Conservation (phyloP, 306 rosid species). For the Hippophae tibetana region DNA sequence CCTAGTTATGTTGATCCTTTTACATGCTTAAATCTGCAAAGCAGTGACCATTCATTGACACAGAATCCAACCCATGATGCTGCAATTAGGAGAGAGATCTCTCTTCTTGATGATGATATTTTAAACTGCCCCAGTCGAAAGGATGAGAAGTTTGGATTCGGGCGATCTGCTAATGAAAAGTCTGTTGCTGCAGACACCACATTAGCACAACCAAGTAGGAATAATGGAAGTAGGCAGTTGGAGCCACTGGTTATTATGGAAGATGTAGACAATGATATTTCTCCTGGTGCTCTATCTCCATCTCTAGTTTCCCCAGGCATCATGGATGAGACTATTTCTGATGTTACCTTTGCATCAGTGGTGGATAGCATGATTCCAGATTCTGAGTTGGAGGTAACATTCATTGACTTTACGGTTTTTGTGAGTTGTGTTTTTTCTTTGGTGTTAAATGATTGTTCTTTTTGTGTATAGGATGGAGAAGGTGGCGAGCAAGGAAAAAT, state of each 20-base stretch:
- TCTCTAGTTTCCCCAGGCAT: constrained; percentile 2
- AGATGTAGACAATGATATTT: constrained; percentile 20
- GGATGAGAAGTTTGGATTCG: constrained; percentile 29
- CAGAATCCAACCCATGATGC: constrained; percentile 25
- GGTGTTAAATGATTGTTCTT: constrained; percentile 4
- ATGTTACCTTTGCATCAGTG: constrained; percentile 30
- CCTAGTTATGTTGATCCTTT: constrained; percentile 20
- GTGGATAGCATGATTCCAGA: constrained; percentile 43
- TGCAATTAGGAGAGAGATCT: constrained; percentile 23
- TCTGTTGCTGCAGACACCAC: constrained; percentile 20
- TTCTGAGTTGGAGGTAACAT: constrained; percentile 46
- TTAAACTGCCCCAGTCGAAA: constrained; percentile 21
- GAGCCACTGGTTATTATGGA: constrained; percentile 18
- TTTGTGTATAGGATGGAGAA: constrained; percentile 46
- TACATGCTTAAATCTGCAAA: constrained; percentile 25
- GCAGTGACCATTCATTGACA: constrained; percentile 18
- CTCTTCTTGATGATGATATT: constrained; percentile 41
- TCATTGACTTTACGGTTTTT: constrained; percentile 11
- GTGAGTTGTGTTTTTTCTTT: background rate
- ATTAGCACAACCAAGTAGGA: background rate
- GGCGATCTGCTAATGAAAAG: constrained; percentile 16
- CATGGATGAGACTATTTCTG: constrained; percentile 26
- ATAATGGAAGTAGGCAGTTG: constrained; percentile 17
- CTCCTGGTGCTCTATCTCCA: constrained; percentile 21
- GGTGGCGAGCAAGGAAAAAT: constrained; percentile 28